Evolutionary conservation across 106 monocot species (phyloP).

Genomic region (Agapanthus africanus): DNA sequence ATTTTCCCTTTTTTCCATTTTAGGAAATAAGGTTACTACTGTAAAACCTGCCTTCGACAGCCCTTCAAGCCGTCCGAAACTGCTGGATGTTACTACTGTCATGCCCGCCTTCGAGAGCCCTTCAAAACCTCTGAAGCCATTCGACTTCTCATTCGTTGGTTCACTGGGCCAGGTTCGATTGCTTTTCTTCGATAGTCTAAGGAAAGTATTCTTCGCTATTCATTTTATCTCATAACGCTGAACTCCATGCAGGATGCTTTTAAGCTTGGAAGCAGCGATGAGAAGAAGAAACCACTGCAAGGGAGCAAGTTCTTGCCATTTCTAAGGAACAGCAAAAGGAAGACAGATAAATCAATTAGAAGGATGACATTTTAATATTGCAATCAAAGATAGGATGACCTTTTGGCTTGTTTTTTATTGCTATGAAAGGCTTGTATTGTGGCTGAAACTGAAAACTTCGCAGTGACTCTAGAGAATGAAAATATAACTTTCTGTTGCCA

Average conservation of each 20-base stretch:
- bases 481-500: no score
- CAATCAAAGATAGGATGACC: no score
- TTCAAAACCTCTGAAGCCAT: constrained; percentile 3
- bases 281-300: constrained; percentile 28
- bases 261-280: neutral
- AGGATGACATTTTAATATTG: no score
- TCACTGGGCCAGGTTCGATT: constrained; percentile 8
- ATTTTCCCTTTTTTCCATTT: constrained; percentile 4
- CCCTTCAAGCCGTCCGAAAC: no score
- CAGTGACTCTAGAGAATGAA: no score
- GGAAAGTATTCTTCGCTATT: neutral
- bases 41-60: constrained; percentile 6
- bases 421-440: no score
- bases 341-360: constrained; percentile 3
- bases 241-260: constrained; percentile 22
- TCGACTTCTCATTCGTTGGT: constrained; percentile 10
- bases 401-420: no score
- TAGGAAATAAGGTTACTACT: constrained; percentile 18
- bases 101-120: no score
- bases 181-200: neutral
- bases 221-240: neutral
- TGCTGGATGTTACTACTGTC: no score
- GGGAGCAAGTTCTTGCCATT: constrained; percentile 35
- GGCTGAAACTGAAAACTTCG: no score
- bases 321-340: constrained; percentile 24